Evolutionary conservation across 2,329 filamentous ascomycete genomes (phyloP), one percentile per base, ranked within the genome.

Genomic region (Aspergillus piperis): DNA sequence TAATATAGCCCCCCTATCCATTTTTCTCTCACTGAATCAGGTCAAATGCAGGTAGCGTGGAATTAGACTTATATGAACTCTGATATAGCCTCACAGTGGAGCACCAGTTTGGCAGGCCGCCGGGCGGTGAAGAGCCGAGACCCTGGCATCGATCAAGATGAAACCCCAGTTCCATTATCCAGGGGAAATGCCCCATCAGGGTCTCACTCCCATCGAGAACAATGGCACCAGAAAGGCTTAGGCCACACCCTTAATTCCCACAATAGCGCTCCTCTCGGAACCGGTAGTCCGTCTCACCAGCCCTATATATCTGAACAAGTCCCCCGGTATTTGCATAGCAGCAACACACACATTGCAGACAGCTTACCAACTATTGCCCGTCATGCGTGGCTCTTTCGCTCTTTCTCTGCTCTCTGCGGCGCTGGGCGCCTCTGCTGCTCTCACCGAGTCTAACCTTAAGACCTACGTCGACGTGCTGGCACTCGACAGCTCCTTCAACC

Each of bases 401-500:
- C 61, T 70, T 62, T 68, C 57, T 57, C 56, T 70, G 59, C 68
- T 71, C 56, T 69, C 66, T 54, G 61, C 58, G 50, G 67, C 63
- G 64, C 68, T 68, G 66, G 62, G 62, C 57, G 66, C 64, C 47
- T 57, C 64, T 8, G 62, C 68, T 49, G 64, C 57, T 27, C 56
- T 72, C 32, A 61, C 64, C 25, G 59, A 59, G 25, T 67, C 68
- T 15, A 66, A 66, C 50, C 70, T 81, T 17, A 70, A 77, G 64
- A 79, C 74, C 48, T 72, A 78, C 52, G 72, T 77, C 54, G 77
- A 79, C 63, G 71, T 74, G 54, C 69, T 86, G 53, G 74, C 78
- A 30, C 78, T 87, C n/a, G 75, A 78, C 27, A 74, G 75, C 62
- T 74, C 77, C 36, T 87, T 87, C 73, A 82, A 84, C 67, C 84